A percentile compares a stretch with the other conserved stretches of the same genome.
Evolutionary conservation across 495 filamentous ascomycete species (phyloP).

Genomic region (Choiromyces venosus): DNA sequence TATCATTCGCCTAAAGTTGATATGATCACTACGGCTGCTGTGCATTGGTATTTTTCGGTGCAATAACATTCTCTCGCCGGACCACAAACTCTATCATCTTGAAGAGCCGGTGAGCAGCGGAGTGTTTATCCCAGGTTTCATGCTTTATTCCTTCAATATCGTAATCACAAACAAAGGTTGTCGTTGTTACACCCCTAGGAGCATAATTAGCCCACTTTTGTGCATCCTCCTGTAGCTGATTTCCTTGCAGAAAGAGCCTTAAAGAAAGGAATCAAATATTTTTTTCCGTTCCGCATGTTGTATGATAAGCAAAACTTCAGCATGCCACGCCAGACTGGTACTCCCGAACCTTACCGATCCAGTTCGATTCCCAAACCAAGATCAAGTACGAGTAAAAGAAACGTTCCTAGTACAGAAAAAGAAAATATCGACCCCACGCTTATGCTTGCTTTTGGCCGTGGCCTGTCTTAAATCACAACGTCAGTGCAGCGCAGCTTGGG

Average conservation of each 20-base stretch:
- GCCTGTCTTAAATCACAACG: neutral
- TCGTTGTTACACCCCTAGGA: neutral
- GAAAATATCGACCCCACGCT: neutral
- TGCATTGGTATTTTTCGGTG: neutral
- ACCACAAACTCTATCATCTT: neutral
- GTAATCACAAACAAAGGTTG: neutral
- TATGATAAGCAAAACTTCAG: neutral
- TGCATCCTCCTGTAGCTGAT: neutral
- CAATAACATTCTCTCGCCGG: neutral
- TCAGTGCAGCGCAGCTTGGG: neutral
- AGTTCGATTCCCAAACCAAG: constrained; percentile 3
- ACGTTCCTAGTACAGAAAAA: neutral
- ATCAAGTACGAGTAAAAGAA: neutral
- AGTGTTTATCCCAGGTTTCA: neutral
- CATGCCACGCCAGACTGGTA: neutral
- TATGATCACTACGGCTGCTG: neutral
- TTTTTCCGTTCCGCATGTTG: neutral
- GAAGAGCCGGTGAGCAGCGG: neutral
- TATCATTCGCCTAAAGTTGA: neutral
- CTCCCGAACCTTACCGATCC: neutral
- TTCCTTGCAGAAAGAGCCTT: neutral
- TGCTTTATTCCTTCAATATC: neutral
- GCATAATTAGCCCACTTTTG: neutral
- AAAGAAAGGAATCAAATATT: neutral
- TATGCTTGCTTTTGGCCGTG: neutral